Evolutionary conservation across 2,329 filamentous ascomycete species (phyloP).

Genomic region (Leptosphaerulina australis): DNA sequence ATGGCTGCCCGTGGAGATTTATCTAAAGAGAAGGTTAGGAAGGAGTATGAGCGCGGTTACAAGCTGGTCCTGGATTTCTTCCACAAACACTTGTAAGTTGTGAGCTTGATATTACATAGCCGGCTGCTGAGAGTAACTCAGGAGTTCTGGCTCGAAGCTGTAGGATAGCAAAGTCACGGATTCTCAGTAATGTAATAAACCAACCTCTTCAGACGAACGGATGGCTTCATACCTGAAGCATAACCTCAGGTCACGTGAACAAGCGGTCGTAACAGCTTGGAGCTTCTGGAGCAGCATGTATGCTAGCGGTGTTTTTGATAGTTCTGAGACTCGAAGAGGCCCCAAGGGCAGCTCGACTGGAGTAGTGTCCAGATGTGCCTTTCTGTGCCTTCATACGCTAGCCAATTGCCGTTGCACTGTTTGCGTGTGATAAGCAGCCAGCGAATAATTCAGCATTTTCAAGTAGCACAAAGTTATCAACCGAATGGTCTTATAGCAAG

Average conservation of each 20-base stretch:
- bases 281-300: too few species aligned
- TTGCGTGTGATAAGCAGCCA: background rate
- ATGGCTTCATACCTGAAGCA: too few species aligned
- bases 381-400: background rate
- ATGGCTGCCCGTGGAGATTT: constrained; percentile 56
- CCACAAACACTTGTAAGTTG: constrained; percentile 59
- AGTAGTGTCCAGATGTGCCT: too few species aligned
- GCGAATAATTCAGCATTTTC: background rate
- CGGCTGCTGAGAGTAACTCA: constrained; percentile 25
- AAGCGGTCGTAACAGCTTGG: background rate
- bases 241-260: constrained; percentile 12
- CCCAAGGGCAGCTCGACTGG: too few species aligned
- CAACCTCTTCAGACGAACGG: too few species aligned
- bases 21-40: constrained; percentile 55
- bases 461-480: background rate
- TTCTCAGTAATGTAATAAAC: background rate
- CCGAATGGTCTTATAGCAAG: background rate
- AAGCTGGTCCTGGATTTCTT: constrained; percentile 58
- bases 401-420: background rate
- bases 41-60: constrained; percentile 59
- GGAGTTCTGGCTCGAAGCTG: constrained; percentile 28
- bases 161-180: background rate
- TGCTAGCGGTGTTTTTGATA: background rate
- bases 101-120: background rate
- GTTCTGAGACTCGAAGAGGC: background rate